Percentiles rank a stretch among this genome's conserved stretches.
Evolutionary conservation across 2,329 filamentous ascomycete species (phyloP).

Genomic region (Rugonectria rugulosa): DNA sequence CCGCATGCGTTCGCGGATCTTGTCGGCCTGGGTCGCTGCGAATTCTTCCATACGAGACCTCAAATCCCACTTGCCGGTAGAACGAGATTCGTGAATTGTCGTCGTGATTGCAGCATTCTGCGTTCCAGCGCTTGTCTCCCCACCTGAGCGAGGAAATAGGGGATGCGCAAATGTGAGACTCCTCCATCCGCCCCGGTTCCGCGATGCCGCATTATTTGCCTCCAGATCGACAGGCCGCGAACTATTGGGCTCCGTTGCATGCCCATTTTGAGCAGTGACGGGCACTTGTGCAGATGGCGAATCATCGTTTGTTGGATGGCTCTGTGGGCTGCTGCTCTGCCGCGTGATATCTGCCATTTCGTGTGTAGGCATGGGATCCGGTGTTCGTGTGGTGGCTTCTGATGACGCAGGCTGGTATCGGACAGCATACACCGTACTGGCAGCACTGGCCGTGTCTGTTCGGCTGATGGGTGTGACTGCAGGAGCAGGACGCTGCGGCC

Average conservation of each 20-base stretch:
- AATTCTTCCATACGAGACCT: slow-evolving; percentile 66
- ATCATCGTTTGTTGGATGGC: slow-evolving; percentile 38
- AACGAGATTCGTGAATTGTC: slow-evolving; percentile 11
- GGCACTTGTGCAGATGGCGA: slow-evolving; percentile 29
- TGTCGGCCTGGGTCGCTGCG: slow-evolving; percentile 67
- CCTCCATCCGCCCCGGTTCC: slow-evolving; percentile 39
- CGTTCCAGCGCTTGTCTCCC: slow-evolving; percentile 22
- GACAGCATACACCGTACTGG: slow-evolving; percentile 70
- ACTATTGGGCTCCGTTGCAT: slow-evolving; percentile 24
- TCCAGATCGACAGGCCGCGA: slow-evolving; percentile 37
- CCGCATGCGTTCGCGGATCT: slow-evolving; percentile 62
- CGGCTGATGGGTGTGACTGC: slow-evolving; percentile 65
- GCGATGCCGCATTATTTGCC: slow-evolving; percentile 32
- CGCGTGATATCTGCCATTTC: slow-evolving; percentile 44
- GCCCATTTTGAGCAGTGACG: slow-evolving; percentile 31
- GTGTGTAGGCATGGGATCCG: slow-evolving; percentile 46
- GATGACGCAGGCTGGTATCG: slow-evolving; percentile 66
- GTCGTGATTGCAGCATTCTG: slow-evolving; percentile 10
- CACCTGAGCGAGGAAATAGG: slow-evolving; percentile 19
- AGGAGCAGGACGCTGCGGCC: slow-evolving; percentile 64
- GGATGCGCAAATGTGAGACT: slow-evolving; percentile 31
- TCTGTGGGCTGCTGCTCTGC: slow-evolving; percentile 43
- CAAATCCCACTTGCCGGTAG: slow-evolving; percentile 60
- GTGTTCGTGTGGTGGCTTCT: slow-evolving; percentile 57
- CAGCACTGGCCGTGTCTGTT: slow-evolving; percentile 69